phyloP scores from a whole-genome alignment of 1,139 yeast species.

The Lodderomyces pseudojiufengensis region DNA sequence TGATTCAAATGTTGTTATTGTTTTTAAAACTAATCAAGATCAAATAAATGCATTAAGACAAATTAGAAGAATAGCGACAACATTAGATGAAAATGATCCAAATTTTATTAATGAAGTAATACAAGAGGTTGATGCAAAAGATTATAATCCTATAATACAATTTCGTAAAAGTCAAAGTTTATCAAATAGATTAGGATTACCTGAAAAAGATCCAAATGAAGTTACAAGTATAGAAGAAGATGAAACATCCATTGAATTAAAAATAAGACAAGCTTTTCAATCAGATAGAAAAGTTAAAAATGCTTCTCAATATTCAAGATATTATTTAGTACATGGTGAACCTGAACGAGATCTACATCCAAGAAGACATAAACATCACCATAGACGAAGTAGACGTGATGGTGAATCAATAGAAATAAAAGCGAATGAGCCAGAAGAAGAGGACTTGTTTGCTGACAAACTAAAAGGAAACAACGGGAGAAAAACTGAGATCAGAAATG shows the following conservation, averaged over 20 bases:
- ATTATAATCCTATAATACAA: conserved; percentile 35
- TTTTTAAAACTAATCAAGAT: conserved; percentile 45
- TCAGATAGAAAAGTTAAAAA: conserved; percentile 57
- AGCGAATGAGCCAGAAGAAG: no score
- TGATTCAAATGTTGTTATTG: conserved; percentile 56
- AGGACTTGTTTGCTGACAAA: conserved; percentile 15
- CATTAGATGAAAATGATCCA: conserved; percentile 1
- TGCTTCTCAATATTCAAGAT: conserved; percentile 59
- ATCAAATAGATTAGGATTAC: conserved; percentile 29
- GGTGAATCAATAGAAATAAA: conserved; percentile 8
- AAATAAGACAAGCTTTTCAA: conserved; percentile 48
- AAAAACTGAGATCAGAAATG: conserved; percentile 25
- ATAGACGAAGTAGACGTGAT: conserved; percentile 11
- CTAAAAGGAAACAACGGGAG: conserved; percentile 21
- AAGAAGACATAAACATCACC: conserved; percentile 2
- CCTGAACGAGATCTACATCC: conserved; percentile 48
- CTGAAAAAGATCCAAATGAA: conserved; percentile 1
- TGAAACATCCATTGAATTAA: conserved; percentile 38
- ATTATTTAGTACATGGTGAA: conserved; percentile 71
- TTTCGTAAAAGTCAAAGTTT: conserved; percentile 35
- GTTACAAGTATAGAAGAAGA: conserved; percentile 38
- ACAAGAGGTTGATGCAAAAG: conserved; percentile 36
- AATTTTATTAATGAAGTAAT: conserved; percentile 24
- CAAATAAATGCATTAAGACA: conserved; percentile 37
- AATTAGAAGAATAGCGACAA: conserved; percentile 19